Percentiles rank a stretch among this genome's conserved stretches.
These are phyloP conservation scores for Saussurea involucrata DNA, from an alignment of 129 eudicot species.

Conservation along the genomic window DNA sequence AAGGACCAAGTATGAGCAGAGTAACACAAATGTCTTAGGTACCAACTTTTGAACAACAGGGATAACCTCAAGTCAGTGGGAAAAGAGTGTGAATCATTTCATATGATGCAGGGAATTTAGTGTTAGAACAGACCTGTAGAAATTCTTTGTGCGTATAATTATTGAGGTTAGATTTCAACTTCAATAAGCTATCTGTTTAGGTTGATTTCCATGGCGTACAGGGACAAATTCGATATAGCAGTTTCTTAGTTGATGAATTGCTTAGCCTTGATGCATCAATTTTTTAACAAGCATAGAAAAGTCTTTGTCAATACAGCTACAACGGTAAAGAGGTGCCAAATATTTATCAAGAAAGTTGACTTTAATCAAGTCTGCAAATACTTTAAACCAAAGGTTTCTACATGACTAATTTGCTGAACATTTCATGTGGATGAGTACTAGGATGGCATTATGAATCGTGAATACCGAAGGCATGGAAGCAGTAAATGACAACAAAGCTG, in stretches of 20 bases:
- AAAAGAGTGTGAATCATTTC: too few species aligned
- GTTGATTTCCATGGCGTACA: background rate
- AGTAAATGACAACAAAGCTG: too few species aligned
- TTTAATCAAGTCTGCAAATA: background rate
- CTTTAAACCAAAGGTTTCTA: background rate
- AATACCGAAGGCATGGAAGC: background rate
- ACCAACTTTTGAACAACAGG: too few species aligned
- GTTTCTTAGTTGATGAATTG: background rate
- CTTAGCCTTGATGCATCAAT: too few species aligned
- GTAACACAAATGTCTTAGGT: background rate
- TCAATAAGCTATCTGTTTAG: background rate
- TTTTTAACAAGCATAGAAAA: too few species aligned
- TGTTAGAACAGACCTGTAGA: too few species aligned
- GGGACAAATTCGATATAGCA: background rate
- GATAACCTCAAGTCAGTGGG: too few species aligned
- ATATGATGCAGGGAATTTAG: too few species aligned
- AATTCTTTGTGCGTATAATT: too few species aligned
- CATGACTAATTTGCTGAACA: background rate
- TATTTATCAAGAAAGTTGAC: background rate
- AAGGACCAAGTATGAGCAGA: background rate
- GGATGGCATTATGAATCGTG: background rate
- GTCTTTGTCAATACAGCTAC: too few species aligned
- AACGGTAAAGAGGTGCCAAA: too few species aligned
- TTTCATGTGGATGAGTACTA: too few species aligned
- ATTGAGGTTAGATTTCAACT: background rate